A percentile compares a stretch with the other conserved stretches of the same genome.
Evolutionary conservation across 495 filamentous ascomycete species (phyloP).

Genomic region (Podospora bellae-mahoneyi): DNA sequence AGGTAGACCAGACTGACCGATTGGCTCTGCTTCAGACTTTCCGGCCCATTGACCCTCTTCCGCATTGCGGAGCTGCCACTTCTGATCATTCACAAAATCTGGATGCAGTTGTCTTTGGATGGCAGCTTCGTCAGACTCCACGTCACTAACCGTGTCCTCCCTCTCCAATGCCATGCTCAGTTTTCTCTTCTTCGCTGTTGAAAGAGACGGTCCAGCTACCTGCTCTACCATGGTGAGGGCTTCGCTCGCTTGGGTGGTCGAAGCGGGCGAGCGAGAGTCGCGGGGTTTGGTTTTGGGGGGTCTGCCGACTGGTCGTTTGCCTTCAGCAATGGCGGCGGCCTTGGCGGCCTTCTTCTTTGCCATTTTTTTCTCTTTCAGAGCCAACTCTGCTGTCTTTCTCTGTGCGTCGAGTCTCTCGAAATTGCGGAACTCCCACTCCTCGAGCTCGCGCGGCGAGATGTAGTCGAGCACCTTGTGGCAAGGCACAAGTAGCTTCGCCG

Average conservation of each 20-base stretch:
- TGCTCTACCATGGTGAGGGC: conserved; percentile 21
- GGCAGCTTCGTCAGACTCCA: conserved; percentile 27
- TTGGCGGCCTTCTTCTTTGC: conserved; percentile 12
- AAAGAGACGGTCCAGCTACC: conserved; percentile 31
- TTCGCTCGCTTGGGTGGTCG: conserved; percentile 14
- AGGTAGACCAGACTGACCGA: conserved; percentile 9
- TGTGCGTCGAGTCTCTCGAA: conserved; percentile 30
- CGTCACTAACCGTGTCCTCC: conserved; percentile 18
- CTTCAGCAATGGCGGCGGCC: not conserved
- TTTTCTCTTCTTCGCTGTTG: conserved; percentile 34
- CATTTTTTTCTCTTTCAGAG: not conserved
- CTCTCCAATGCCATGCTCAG: conserved; percentile 13
- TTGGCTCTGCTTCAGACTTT: conserved; percentile 8
- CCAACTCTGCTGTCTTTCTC: conserved; percentile 17
- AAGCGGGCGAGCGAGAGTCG: conserved; percentile 1
- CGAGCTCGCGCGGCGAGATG: conserved; percentile 43
- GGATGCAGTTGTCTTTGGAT: conserved; percentile 20
- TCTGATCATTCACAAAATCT: not conserved
- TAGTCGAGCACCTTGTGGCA: conserved; percentile 43
- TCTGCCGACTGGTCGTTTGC: conserved; percentile 13
- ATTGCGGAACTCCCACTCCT: conserved; percentile 43
- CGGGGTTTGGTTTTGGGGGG: conserved; percentile 13
- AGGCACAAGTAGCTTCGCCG: conserved; percentile 36
- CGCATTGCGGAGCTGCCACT: not conserved
- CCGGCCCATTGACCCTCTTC: conserved; percentile 6